Evolutionary conservation across 768 basidiomycete species (phyloP), one percentile per base, ranked within the genome.

Genomic region (Tricholoma sp.): DNA sequence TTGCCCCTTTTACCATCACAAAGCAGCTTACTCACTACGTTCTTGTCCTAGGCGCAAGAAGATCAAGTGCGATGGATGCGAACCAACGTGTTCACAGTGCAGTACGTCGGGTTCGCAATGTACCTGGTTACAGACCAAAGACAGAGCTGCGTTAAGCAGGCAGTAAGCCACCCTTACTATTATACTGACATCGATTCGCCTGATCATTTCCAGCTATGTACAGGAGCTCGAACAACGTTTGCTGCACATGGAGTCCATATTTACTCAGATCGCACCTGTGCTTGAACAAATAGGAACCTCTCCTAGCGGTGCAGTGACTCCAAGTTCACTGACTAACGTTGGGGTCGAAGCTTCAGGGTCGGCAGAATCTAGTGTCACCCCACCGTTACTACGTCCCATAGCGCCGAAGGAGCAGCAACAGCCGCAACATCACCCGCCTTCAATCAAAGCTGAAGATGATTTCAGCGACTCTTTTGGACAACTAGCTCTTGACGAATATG

Each of bases 121-220:
- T 66, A 90, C 88, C 44, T 94, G 91, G 91, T 76, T 92, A 42
- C 91, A 94, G 72, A 94, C 91, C 6, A 93, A 91, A 74, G 91
- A 94, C 71, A 84, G 91, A 65, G 91, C 91, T 20, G 91, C 91
- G 4, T 74, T 93, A 60, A 94, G 92, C 67, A 80, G 91, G 77
- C 91, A 94, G 91, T 94, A 68, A 61, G 91, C 79, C 53, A 3
- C 58, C 34, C 50, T 49, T 59, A 29, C 28, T 55, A 18, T 48
- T 50, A 31, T 18, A 31, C 29, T 3, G 44, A 28, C 53, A 54
- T 55, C 60, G 57, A 61, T 65, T 47, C 24, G 15, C 9, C 34
- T 52, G 31, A 48, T 62, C 61, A 65, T 58, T 57, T 33, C 17
- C 56, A 93, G 91, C 68, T 94, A 94, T 78, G 91, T 94, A 2